A percentile compares a stretch with the other conserved stretches of the same genome.
Evolutionary conservation across 2,329 filamentous ascomycete species (phyloP).

Genomic region (Diaporthe ilicicola): DNA sequence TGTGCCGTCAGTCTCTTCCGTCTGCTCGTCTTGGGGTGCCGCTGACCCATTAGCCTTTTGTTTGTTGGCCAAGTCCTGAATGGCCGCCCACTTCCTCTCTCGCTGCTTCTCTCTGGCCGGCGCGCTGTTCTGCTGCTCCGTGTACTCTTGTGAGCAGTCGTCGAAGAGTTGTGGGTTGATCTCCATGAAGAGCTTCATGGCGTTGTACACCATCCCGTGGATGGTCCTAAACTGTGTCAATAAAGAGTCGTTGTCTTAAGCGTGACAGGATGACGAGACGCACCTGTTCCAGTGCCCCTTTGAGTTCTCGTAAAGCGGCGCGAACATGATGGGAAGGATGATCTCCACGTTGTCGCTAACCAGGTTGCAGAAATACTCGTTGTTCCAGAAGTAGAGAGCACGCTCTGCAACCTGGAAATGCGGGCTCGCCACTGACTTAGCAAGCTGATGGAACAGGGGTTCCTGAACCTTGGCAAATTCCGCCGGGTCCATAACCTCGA

Average conservation of each 20-base stretch:
- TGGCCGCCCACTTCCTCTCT: slow-evolving; percentile 87
- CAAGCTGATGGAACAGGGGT: slow-evolving; percentile 94
- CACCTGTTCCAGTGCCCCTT: slow-evolving; percentile 99
- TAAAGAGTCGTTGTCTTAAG: neutral
- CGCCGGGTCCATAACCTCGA: slow-evolving; percentile 98
- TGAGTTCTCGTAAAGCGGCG: slow-evolving; percentile 96
- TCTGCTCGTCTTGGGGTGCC: slow-evolving; percentile 41
- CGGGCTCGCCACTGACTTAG: slow-evolving; percentile 96
- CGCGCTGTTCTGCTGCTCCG: slow-evolving; percentile 92
- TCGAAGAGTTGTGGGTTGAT: slow-evolving; percentile 99
- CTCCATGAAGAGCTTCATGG: slow-evolving; percentile 99
- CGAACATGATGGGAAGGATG: slow-evolving; percentile 99
- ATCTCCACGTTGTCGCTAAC: slow-evolving; percentile 99
- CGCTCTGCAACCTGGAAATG: slow-evolving; percentile 99
- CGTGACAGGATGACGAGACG: slow-evolving; percentile 38
- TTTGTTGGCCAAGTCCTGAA: slow-evolving; percentile 81
- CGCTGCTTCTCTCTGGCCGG: slow-evolving; percentile 83
- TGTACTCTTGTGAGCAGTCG: slow-evolving; percentile 98
- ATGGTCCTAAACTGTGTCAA: slow-evolving; percentile 74
- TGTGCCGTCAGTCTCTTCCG: slow-evolving; percentile 82
- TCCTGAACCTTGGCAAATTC: slow-evolving; percentile 99
- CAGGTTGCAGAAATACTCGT: slow-evolving; percentile 99
- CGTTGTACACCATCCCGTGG: slow-evolving; percentile 99
- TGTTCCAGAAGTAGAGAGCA: slow-evolving; percentile 99
- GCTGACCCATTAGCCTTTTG: slow-evolving; percentile 59